Evolutionary conservation across 495 filamentous ascomycete species (phyloP), one percentile per base, ranked within the genome.

Genomic region (Pyrenula massariospora): DNA sequence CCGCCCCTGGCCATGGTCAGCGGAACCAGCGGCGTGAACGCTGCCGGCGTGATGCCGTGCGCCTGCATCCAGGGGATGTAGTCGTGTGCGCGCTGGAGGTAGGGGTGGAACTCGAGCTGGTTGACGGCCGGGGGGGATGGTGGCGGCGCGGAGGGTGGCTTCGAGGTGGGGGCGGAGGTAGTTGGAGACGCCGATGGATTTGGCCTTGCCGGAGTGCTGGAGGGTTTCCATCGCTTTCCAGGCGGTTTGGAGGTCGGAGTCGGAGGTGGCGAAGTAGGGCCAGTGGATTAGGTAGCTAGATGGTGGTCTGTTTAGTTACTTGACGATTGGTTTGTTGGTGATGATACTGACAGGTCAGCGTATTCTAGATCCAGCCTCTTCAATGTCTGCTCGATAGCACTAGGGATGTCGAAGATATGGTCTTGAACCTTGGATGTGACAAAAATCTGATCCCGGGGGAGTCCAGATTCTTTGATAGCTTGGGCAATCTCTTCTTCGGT

Each of bases 21-120:
- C 0, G 84, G 72, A 15, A 77, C 76, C 42, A 90, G 69, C 2
- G 84, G 79, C 0, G 64, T 73, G 66, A 87, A 90, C 8, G 82
- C 85, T 3, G 73, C 65, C 0, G 79, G 71, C 0, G 82, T 82
- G 58, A 90, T 88, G 49, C 68, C 66, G 57, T 85, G 70, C 63
- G 77, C 66, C 59, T 76, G 74, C 59, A 80, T 77, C 66, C 75
- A 84, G 11, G 67, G 66, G 10, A 87, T 22, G 20, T 88, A 70
- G 15, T 65, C 65, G 1, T 64, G n/a, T n/a, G n/a, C 63, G 63
- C 81, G 84, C 66, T 88, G 86, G 31, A 89, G 71, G 66, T 90
- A 89, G 0, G 84, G 82, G 62, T 89, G 83, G 64, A 78, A 87
- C 65, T 90, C 86, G 59, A 90, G 83, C 70, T 89, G 85, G 70